These are phyloP conservation scores for Hippophae gyantsensis DNA, from an alignment of 306 rosid genomes.

Conservation along the genomic window DNA sequence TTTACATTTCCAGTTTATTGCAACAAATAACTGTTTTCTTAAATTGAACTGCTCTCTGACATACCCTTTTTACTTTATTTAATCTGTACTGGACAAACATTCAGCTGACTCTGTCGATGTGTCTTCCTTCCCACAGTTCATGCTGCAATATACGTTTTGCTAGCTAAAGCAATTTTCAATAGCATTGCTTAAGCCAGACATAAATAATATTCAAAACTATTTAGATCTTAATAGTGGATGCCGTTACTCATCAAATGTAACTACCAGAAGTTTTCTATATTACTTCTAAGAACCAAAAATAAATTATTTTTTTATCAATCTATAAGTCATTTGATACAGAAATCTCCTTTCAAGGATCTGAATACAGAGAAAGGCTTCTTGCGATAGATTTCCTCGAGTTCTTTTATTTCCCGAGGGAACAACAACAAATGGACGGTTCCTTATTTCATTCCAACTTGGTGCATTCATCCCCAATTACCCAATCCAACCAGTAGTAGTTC, in stretches of 20 bases:
- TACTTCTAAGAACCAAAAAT: slow-evolving; percentile 1
- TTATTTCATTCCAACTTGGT: slow-evolving; percentile 92
- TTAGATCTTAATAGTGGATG: not conserved
- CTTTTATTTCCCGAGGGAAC: slow-evolving; percentile 98
- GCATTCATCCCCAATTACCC: slow-evolving; percentile 82
- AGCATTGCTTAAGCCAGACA: not conserved
- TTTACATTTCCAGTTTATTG: too few species aligned
- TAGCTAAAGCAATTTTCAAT: too few species aligned
- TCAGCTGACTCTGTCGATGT: too few species aligned
- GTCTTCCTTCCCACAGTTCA: too few species aligned
- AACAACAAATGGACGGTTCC: slow-evolving; percentile 78
- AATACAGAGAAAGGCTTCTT: slow-evolving; percentile 93
- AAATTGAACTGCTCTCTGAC: too few species aligned
- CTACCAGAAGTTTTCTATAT: not conserved
- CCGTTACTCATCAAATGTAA: not conserved
- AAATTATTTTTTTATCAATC: slow-evolving; percentile 31
- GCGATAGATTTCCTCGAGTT: slow-evolving; percentile 76
- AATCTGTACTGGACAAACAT: too few species aligned
- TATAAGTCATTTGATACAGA: slow-evolving; percentile 93
- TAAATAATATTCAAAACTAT: not conserved
- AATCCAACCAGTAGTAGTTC: slow-evolving; percentile 80
- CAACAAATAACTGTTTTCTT: too few species aligned
- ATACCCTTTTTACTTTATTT: too few species aligned
- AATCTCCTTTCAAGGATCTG: slow-evolving; percentile 88
- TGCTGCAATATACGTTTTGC: too few species aligned